Evolutionary conservation across 805 yeast species (phyloP), one percentile per base, ranked within the genome.

Genomic region (Saturnispora dispora): DNA sequence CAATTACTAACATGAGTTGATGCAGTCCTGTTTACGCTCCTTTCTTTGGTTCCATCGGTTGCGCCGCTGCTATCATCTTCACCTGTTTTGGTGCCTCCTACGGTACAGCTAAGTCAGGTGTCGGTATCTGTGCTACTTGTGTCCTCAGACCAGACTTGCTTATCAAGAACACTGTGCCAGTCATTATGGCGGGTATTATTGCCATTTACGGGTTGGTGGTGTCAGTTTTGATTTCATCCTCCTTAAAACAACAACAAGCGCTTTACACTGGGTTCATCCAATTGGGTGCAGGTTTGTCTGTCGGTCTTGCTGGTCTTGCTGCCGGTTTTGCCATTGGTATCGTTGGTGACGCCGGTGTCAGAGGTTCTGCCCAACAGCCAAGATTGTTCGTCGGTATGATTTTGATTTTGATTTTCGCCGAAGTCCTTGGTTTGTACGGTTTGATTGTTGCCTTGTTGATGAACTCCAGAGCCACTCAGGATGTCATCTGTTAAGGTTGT

Each of bases 251-350:
- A 73, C 77, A 80, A 63, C 96, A 90, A 74, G 95, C 98, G 52
- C 76, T 91, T 59, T 91, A 87, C 77, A 88, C 96, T 55, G 98
- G 98, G 60, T 91, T 91, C 78, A 89, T 91, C 72, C 99, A 91
- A 76, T 78, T 91, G 65, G 98, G 96, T 73, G 96, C 97, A 53
- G 99, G 99, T 71, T 78, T 91, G 63, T 86, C 96, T 48, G 99
- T 91, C 60, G 99, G 99, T 66, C 78, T 91, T 62, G 85, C 96
- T 56, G 96, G 98, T 70, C 79, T 91, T 67, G 97, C 98, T 67
- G 96, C 97, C 58, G 99, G 99, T 62, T 91, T 88, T 67, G 97
- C 99, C 70, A 91, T 91, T 74, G 99, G 99, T 75, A 91, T 91
- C 61, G 99, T 91, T 60, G 99, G 99, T 71, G 99, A 91, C 70